Percentiles rank a stretch among this genome's conserved stretches.
These are phyloP conservation scores for Leishmania mexicana DNA, from an alignment of 208 protist genomes.

Conservation along the genomic window DNA sequence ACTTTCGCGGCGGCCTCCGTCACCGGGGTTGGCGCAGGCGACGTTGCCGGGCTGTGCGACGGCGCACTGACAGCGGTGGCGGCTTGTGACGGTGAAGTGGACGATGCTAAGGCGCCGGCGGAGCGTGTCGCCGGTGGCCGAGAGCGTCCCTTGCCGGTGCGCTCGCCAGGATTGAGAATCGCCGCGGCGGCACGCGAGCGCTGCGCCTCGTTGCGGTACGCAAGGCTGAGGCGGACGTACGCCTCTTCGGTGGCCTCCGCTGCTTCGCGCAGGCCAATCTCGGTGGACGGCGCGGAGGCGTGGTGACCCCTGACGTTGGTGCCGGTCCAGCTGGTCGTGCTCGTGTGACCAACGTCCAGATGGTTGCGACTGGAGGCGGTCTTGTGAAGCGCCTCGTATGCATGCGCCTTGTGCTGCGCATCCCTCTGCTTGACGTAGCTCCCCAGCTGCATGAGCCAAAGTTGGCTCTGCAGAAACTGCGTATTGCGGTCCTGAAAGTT, in stretches of 20 bases:
- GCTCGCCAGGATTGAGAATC: slow-evolving; percentile 11
- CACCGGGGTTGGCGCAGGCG: neutral
- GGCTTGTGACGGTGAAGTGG: neutral
- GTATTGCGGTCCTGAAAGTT: slow-evolving; percentile 27
- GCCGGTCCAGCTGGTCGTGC: neutral
- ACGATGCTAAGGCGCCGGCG: neutral
- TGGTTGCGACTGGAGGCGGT: slow-evolving; percentile 6
- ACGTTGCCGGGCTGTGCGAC: neutral
- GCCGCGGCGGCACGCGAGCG: slow-evolving; percentile 20
- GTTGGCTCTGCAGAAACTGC: slow-evolving; percentile 21
- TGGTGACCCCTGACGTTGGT: neutral
- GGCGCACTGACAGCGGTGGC: neutral
- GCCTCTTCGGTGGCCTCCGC: slow-evolving; percentile 24
- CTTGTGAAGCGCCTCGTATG: slow-evolving; percentile 12
- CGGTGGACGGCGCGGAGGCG: slow-evolving; percentile 2
- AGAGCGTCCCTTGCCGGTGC: neutral
- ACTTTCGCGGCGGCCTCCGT: neutral
- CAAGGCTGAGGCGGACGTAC: slow-evolving; percentile 31
- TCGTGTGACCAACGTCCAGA: neutral
- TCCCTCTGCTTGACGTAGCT: slow-evolving; percentile 1
- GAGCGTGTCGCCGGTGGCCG: neutral
- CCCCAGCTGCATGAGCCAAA: slow-evolving; percentile 25
- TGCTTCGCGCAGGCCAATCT: slow-evolving; percentile 17
- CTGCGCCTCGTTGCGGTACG: slow-evolving; percentile 26
- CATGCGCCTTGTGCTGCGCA: slow-evolving; percentile 18